Evolutionary conservation across 2,329 filamentous ascomycete species (phyloP).

Genomic region (Cryphonectria carpinicola): DNA sequence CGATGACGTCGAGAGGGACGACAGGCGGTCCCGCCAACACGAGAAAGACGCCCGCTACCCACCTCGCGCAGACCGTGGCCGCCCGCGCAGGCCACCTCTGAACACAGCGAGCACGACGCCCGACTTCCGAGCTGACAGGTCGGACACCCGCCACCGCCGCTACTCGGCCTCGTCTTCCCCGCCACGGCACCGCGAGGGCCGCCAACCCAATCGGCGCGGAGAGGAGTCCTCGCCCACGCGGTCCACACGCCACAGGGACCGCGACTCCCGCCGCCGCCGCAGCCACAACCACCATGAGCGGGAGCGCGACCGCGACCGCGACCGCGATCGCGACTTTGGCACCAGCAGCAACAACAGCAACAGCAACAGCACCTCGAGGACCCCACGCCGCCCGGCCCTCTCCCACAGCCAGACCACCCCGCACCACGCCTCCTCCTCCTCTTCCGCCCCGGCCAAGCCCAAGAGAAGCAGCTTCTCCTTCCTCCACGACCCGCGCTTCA

Average conservation of each 20-base stretch:
- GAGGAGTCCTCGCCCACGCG: constrained; percentile 7
- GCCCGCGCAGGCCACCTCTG: constrained; percentile 22
- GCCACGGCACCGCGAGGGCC: constrained; percentile 10
- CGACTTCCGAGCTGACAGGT: constrained; percentile 19
- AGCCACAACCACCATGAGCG: not conserved
- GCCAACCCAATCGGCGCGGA: not conserved
- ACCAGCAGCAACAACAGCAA: not conserved
- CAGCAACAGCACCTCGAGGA: constrained; percentile 12
- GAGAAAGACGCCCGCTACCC: constrained; percentile 25
- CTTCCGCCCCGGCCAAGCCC: not conserved
- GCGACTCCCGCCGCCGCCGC: constrained; percentile 7
- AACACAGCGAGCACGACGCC: constrained; percentile 20
- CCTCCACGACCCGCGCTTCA: constrained; percentile 31
- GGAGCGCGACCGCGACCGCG: not conserved
- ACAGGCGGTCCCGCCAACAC: constrained; percentile 11
- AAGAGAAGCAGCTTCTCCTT: constrained; percentile 21
- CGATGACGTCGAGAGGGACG: constrained; percentile 5
- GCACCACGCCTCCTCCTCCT: not conserved
- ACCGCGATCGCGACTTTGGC: not conserved
- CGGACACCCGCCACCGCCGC: constrained; percentile 11
- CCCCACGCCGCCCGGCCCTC: not conserved
- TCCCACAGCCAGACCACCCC: constrained; percentile 12
- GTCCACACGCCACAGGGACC: constrained; percentile 16
- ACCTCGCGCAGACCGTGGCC: constrained; percentile 23
- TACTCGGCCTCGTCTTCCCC: constrained; percentile 24